Conservation (phyloP, 163 green algal species). For the Scenedesmus sp. region DNA sequence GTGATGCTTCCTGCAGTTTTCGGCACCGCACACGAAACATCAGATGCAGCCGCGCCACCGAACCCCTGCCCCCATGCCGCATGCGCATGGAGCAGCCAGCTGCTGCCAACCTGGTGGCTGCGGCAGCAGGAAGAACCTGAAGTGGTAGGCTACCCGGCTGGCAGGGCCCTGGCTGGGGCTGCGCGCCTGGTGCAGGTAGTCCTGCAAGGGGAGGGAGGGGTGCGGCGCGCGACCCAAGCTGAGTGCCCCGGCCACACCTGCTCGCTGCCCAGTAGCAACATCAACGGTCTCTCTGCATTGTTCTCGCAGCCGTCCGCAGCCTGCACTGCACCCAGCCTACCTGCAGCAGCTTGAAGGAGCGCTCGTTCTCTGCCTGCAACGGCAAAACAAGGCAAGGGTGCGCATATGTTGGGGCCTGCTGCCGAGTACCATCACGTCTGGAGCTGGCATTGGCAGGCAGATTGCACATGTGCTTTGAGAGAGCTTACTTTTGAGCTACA, state of each 20-base stretch:
- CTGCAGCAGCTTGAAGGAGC: constrained; percentile 73
- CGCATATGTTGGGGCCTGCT: neutral
- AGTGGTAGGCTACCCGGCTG: constrained; percentile 58
- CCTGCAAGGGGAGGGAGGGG: constrained; percentile 6
- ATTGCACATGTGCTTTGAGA: neutral
- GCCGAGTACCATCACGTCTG: neutral
- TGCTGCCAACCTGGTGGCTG: neutral
- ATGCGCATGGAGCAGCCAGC: neutral
- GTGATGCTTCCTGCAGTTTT: no score
- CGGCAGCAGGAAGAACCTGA: constrained; percentile 59
- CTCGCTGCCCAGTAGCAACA: no score
- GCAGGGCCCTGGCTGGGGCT: constrained; percentile 45
- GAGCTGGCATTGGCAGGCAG: no score
- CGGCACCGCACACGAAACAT: no score
- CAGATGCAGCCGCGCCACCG: no score
- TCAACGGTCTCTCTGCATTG: no score
- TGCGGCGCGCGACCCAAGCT: no score
- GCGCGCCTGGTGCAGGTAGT: constrained; percentile 55
- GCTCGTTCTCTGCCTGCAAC: constrained; percentile 65
- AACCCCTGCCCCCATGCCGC: no score
- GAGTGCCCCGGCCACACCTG: no score
- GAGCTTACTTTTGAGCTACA: no score
- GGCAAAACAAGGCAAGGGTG: neutral
- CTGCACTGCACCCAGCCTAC: constrained; percentile 3
- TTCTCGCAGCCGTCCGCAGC: no score